Evolutionary conservation across 805 yeast genomes (phyloP), one percentile per base, ranked within the genome.

Genomic region (Yarrowia sp.): DNA sequence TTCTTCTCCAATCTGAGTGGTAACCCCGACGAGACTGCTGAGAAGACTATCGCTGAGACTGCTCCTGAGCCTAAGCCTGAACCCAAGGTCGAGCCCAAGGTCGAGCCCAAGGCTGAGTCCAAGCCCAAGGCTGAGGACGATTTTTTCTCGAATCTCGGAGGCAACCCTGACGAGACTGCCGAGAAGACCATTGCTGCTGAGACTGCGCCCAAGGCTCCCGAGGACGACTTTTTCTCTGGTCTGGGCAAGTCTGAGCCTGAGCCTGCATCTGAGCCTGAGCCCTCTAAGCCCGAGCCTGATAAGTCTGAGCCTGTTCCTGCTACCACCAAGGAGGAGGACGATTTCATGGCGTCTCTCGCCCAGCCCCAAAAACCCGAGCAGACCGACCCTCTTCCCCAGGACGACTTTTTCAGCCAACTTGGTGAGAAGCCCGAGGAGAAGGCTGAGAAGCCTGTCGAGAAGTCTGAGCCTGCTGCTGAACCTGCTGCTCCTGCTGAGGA

Each of bases 211-310:
- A 25, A n/a, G 22, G 2, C 39, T 16, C 14, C 38, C 10, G 65
- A 41, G 16, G 59, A 64, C n/a, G 64, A 62, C 58, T 62, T 62
- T 25, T 62, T 62, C 38, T 39, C 63, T 14, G 27, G 36, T 14
- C 46, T 62, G 4, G 49, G 46, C 24, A 44, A 44, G 29, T 19
- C 51, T 44, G 51, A 39, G 27, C 44, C 25, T 13, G 42, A 12
- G 10, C 25, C n/a, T 7, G 42, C 13, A 16, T 14, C 25, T 12
- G 14, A 6, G 18, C 18, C 59, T 22, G 35, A 31, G 56, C 62
- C 41, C n/a, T n/a, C n/a, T 58, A 53, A 35, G 59, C 58, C 42
- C 16, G 42, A 33, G 58, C 33, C 32, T 27, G 53, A 19, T n/a
- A 39, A 33, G 58, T 22, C 32, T 27, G 53, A 19, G 24, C 55